Base-by-base conservation (phyloP, 495 filamentous ascomycete genomes). In the Sabuloglossum arenarium region DNA sequence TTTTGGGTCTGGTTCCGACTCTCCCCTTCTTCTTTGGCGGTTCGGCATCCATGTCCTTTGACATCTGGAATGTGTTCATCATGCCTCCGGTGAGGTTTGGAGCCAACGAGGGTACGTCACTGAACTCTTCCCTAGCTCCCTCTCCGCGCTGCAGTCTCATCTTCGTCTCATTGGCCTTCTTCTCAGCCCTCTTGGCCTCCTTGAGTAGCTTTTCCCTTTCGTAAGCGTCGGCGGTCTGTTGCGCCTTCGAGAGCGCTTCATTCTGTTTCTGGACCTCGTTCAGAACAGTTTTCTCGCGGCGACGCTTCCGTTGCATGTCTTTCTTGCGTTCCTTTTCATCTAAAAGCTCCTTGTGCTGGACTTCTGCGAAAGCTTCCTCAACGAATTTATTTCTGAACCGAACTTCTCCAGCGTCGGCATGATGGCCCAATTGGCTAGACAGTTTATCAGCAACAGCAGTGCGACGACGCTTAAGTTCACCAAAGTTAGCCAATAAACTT, bases 281-380 rank as follows among this genome's bases (percentile, higher is more conserved):
- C 14, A 85, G 83, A 65, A 95, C 83, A 11, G 91, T 94, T 69
- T 95, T 95, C 66, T 98, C 91, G 21, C 91, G 80, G n/a, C 91
- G 82, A 25, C 91, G 80, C 70, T 96, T 97, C 25, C 93, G 83
- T 64, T 99, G 91, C 85, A 96, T 94, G 60, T 97, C 91, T 71
- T 99, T 99, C 75, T 99, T 99, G 28, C 93, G 86, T 68, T 97
- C 93, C 67, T 97, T 99, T 65, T 99, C 91, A 51, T 91, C 88
- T 56, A 84, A 83, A 8, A 95, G 74, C 65, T 96, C 91, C 59
- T 85, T 85, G 55, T 84, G 80, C 58, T 91, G 85, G 0, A 98
- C 90, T 61, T 94, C 82, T 46, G 83, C 77, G 54, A 88, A 73
- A 19, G 89, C 91, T 14, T 79, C 80, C 4, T 79, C 73, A 62